Conservation (phyloP, 441 rosid genomes). For the Aleurites moluccanus region DNA sequence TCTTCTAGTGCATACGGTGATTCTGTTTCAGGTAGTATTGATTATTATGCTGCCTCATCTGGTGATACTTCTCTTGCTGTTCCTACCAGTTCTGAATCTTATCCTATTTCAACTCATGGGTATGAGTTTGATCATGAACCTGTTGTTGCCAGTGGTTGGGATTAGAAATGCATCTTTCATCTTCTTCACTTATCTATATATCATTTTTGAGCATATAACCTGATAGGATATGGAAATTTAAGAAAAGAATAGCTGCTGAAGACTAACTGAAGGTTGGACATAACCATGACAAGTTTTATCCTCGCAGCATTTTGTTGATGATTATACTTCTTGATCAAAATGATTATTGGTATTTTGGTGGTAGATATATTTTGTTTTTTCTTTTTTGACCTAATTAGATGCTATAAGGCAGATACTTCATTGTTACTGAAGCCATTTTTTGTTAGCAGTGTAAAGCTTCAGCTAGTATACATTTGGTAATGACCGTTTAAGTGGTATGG, state of each 20-base stretch:
- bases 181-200: background rate
- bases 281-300: background rate
- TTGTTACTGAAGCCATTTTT: background rate
- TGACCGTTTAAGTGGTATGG: background rate
- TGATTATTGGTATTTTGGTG: background rate
- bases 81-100: constrained; percentile 1
- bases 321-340: background rate
- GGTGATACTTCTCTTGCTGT: background rate
- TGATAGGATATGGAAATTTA: background rate
- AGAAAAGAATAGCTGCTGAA: constrained; percentile 10
- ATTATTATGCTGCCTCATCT: constrained; percentile 1
- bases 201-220: background rate
- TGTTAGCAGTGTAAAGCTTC: background rate
- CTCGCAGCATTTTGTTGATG: background rate
- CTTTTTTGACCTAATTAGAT: too few relatives aligned
- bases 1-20: constrained; percentile 9
- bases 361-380: background rate
- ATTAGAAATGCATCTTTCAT: constrained; percentile 15
- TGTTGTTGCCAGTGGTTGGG: constrained; percentile 38
- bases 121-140: constrained; percentile 16
- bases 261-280: constrained; percentile 12
- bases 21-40: background rate
- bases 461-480: background rate
- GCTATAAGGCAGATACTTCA: background rate
- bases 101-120: constrained; percentile 1